phyloP scores from a whole-genome alignment of 2,329 filamentous ascomycete species.

The Fusarium sulawesiense region DNA sequence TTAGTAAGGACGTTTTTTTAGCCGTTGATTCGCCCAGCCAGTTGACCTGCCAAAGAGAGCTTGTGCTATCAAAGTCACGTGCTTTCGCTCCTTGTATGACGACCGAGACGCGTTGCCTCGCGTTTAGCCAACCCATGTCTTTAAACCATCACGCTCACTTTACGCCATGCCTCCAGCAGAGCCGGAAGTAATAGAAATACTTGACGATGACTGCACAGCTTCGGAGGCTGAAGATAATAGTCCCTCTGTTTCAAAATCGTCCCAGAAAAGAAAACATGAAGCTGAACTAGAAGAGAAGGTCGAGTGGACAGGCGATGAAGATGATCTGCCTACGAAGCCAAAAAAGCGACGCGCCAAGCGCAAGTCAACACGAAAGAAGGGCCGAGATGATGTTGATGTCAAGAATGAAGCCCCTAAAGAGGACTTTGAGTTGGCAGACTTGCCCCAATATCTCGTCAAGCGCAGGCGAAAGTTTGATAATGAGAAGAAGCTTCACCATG shows the following conservation, averaged over 20 bases:
- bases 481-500: conserved; percentile 67
- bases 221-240: conserved; percentile 37
- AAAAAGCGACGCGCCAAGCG: conserved; percentile 52
- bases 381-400: conserved; percentile 42
- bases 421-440: conserved; percentile 55
- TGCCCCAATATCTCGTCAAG: conserved; percentile 74
- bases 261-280: conserved; percentile 54
- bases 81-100: conserved; percentile 33
- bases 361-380: conserved; percentile 48
- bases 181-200: conserved; percentile 44
- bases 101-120: conserved; percentile 27
- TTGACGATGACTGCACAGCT: conserved; percentile 39
- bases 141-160: background rate
- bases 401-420: conserved; percentile 54
- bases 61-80: conserved; percentile 31
- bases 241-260: conserved; percentile 11
- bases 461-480: conserved; percentile 78
- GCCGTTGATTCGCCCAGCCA: background rate
- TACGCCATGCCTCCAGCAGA: conserved; percentile 27
- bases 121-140: conserved; percentile 12
- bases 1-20: background rate
- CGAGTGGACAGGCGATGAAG: conserved; percentile 69
- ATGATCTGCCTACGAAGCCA: conserved; percentile 67
- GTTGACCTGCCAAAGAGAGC: background rate
- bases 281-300: conserved; percentile 57